Conservation (phyloP, 306 rosid genomes). For the Prunus mume region DNA sequence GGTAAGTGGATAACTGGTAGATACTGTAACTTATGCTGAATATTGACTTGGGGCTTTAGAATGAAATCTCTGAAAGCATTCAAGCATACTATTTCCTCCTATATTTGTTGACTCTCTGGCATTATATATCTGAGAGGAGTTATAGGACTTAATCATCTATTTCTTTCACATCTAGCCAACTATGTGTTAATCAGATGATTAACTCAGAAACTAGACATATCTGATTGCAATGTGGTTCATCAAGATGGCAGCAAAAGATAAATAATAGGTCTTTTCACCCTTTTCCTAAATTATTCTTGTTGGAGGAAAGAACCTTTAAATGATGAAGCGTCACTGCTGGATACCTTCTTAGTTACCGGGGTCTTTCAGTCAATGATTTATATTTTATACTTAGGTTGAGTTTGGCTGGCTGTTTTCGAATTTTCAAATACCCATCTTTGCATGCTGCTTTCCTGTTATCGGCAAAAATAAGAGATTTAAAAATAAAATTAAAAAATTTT, state of each 20-base stretch:
- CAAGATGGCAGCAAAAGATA: not conserved
- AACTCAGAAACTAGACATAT: not conserved
- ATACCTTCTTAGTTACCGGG: not conserved
- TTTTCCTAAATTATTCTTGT: not conserved
- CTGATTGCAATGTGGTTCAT: not conserved
- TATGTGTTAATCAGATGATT: not conserved
- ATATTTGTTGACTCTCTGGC: not conserved
- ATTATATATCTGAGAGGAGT: not conserved
- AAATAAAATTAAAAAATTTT: too few species aligned
- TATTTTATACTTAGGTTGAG: not conserved
- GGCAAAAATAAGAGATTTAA: not conserved
- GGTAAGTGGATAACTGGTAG: constrained; percentile 47
- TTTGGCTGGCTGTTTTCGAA: not conserved
- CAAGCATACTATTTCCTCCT: not conserved
- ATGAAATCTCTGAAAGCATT: not conserved
- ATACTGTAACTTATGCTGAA: not conserved
- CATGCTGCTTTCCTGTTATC: not conserved
- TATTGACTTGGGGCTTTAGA: not conserved
- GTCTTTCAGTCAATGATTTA: not conserved
- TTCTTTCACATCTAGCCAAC: not conserved
- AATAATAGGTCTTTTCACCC: not conserved
- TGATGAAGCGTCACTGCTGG: not conserved
- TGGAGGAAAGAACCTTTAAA: not conserved
- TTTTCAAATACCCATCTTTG: too few species aligned
- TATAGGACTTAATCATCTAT: not conserved